Percentiles rank a stretch among this genome's conserved stretches.
Conservation (phyloP, 1,284 basidiomycete species). For the Porogramme epimiltina region DNA sequence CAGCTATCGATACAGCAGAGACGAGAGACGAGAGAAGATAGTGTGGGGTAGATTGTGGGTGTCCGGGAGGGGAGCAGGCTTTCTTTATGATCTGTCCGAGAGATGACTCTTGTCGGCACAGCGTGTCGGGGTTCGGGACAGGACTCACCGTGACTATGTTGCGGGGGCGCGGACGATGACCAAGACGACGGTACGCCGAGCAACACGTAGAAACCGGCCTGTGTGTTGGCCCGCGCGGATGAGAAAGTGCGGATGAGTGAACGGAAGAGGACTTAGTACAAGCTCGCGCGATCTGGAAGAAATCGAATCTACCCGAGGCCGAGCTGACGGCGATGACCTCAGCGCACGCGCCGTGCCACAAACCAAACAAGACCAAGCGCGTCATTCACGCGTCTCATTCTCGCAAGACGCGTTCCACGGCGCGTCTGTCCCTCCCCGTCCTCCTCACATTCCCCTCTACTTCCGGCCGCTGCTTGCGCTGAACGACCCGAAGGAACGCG, state of each 20-base stretch:
- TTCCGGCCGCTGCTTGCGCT: neutral
- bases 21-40: neutral
- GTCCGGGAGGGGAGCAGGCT: no score
- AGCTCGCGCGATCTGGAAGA: no score
- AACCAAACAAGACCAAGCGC: conserved; percentile 32
- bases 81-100: neutral
- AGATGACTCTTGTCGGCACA: conserved; percentile 13
- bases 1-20: conserved; percentile 11
- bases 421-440: conserved; percentile 1
- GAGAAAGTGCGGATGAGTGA: neutral
- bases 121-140: conserved; percentile 9
- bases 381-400: conserved; percentile 22
- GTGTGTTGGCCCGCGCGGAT: no score
- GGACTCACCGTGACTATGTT: conserved; percentile 14
- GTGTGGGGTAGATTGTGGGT: no score
- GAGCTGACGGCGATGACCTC: no score
- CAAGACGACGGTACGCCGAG: no score
- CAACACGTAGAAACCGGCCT: no score
- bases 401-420: conserved; percentile 9
- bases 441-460: neutral
- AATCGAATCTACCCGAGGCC: no score
- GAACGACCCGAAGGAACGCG: no score
- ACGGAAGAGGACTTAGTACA: neutral
- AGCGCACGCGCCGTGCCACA: conserved; percentile 12
- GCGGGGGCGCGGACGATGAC: neutral